phyloP scores from a whole-genome alignment of 2,329 filamentous ascomycete genomes.

The Trichophyton mentagrophytes region DNA sequence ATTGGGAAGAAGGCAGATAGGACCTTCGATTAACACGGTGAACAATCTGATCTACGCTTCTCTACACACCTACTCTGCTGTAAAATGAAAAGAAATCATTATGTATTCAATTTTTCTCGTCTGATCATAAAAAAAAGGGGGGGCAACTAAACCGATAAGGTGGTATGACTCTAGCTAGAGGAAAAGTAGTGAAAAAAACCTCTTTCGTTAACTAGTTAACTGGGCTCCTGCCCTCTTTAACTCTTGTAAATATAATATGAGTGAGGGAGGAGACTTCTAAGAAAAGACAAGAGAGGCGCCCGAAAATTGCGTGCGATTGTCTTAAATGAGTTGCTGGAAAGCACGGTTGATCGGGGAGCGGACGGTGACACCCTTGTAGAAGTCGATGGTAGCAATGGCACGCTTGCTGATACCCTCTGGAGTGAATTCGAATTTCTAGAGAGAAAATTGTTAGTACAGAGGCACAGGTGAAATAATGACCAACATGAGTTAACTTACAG shows the following conservation, averaged over 20 bases:
- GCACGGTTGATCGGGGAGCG: constrained; percentile 94
- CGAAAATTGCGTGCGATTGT: constrained; percentile 8
- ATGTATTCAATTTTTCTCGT: not conserved
- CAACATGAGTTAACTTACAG: constrained; percentile 41
- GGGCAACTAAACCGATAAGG: not conserved
- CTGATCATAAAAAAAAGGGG: not conserved
- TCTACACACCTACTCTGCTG: not conserved
- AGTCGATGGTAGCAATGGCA: constrained; percentile 79
- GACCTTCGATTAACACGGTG: not conserved
- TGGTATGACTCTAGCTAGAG: not conserved
- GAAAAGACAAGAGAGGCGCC: not conserved
- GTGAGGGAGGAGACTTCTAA: not conserved
- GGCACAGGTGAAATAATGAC: not conserved
- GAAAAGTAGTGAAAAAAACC: not conserved
- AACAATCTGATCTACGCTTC: not conserved
- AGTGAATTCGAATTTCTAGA: constrained; percentile 97
- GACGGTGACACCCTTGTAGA: constrained; percentile 93
- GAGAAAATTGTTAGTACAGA: constrained; percentile 6
- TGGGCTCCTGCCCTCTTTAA: not conserved
- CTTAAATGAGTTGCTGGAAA: constrained; percentile 91
- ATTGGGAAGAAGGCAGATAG: not conserved
- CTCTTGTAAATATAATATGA: not conserved
- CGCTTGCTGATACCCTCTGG: constrained; percentile 94
- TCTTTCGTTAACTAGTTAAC: not conserved
- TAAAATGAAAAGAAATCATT: not conserved